Conservation (phyloP, 257 asterid species). For the Verbascum thapsus region DNA sequence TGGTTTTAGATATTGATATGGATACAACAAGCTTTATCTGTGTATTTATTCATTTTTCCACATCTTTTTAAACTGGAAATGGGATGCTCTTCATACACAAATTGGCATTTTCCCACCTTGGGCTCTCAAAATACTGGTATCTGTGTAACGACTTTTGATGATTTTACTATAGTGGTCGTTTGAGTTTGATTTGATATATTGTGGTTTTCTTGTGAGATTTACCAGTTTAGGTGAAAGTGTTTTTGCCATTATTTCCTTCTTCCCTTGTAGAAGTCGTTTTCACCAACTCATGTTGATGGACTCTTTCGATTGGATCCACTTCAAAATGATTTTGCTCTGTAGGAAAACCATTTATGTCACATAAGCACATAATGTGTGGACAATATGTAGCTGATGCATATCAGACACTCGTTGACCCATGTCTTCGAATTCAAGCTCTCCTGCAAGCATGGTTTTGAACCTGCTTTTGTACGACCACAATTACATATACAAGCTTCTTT, state of each 20-base stretch:
- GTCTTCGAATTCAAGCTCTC: too few species aligned
- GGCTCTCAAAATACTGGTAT: background rate
- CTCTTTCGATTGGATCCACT: background rate
- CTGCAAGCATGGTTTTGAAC: too few species aligned
- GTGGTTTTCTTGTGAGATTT: too few species aligned
- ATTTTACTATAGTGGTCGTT: background rate
- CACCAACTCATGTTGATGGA: background rate
- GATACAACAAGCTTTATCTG: background rate
- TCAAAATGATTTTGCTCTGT: too few species aligned
- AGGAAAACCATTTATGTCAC: too few species aligned
- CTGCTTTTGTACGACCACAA: too few species aligned
- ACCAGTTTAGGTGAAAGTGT: background rate
- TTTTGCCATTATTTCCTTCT: background rate
- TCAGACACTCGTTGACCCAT: too few species aligned
- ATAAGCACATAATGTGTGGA: too few species aligned
- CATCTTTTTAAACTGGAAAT: background rate
- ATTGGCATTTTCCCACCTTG: background rate
- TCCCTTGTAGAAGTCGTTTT: background rate
- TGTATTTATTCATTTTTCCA: background rate
- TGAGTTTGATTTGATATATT: background rate
- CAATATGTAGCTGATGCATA: too few species aligned
- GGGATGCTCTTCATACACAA: background rate
- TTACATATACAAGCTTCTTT: too few species aligned
- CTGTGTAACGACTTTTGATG: background rate
- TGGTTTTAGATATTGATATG: background rate